These are phyloP conservation scores for Hippophae tibetana DNA, from an alignment of 306 rosid genomes.

Conservation along the genomic window DNA sequence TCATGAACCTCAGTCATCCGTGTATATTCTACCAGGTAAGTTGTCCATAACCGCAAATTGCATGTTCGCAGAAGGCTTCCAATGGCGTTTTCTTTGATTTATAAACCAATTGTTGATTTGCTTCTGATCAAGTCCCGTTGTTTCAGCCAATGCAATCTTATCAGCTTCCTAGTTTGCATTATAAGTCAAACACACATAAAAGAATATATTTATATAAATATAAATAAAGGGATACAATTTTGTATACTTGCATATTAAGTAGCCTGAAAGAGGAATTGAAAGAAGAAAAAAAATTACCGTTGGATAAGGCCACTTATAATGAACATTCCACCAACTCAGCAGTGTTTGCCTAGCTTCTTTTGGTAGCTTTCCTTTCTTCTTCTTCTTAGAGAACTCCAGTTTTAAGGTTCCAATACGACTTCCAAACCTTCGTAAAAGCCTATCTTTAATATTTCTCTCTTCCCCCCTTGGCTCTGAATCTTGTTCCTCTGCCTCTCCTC, in stretches of 20 bases:
- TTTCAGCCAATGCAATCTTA: slow-evolving; percentile 64
- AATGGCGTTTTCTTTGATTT: slow-evolving; percentile 89
- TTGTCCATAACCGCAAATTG: slow-evolving; percentile 66
- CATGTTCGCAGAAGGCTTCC: slow-evolving; percentile 89
- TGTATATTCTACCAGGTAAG: slow-evolving; percentile 39
- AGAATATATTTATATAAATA: background rate
- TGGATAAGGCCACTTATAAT: slow-evolving; percentile 94
- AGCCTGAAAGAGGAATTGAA: background rate
- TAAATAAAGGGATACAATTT: background rate
- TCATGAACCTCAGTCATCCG: slow-evolving; percentile 33
- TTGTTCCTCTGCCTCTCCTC: slow-evolving; percentile 55
- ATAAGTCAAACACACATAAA: background rate
- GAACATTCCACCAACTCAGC: slow-evolving; percentile 85
- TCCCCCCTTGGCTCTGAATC: slow-evolving; percentile 45
- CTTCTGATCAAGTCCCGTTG: slow-evolving; percentile 85
- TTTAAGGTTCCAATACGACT: slow-evolving; percentile 69
- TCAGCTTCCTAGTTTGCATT: slow-evolving; percentile 60
- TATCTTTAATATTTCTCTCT: slow-evolving; percentile 73
- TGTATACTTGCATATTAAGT: too few species aligned
- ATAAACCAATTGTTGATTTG: slow-evolving; percentile 98
- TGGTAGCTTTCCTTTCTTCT: slow-evolving; percentile 85
- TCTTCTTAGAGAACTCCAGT: slow-evolving; percentile 78
- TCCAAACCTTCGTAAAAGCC: slow-evolving; percentile 75
- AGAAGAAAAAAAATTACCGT: slow-evolving; percentile 40
- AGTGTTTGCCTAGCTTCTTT: slow-evolving; percentile 83